Evolutionary conservation across 371 early-diverging fungal genomes (phyloP).

Genomic region (Lichtheimia corymbifera): DNA sequence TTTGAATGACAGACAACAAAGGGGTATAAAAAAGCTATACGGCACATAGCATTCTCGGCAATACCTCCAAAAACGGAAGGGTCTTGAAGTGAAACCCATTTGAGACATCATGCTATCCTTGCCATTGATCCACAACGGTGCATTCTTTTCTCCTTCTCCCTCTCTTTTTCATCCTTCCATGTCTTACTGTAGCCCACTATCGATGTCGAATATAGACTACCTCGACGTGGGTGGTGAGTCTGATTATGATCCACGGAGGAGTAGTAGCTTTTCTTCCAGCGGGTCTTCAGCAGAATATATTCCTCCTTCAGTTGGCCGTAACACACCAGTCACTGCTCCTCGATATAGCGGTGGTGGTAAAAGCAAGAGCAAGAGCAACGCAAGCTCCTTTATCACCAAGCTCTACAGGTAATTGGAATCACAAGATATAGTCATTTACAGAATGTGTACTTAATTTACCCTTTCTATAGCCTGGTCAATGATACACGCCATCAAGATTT

Average conservation of each 20-base stretch:
- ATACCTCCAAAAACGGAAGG: too few species aligned
- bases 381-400: slow-evolving; percentile 31
- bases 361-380: slow-evolving; percentile 1
- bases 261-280: slow-evolving; percentile 5
- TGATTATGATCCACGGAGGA: not conserved
- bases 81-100: too few species aligned
- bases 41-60: too few species aligned
- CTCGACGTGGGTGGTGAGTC: slow-evolving; percentile 3
- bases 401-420: slow-evolving; percentile 20
- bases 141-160: too few species aligned
- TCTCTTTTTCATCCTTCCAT: too few species aligned
- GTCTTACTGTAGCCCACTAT: too few species aligned
- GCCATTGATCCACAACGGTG: too few species aligned
- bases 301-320: not conserved
- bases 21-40: too few species aligned
- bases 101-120: too few species aligned
- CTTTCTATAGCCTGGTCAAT: slow-evolving; percentile 67
- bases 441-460: not conserved
- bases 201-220: slow-evolving; percentile 5
- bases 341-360: not conserved
- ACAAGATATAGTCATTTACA: not conserved
- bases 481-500: slow-evolving; percentile 72
- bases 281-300: slow-evolving; percentile 5
- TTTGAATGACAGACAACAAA: too few species aligned
- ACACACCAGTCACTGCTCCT: not conserved